phyloP scores from a whole-genome alignment of 2,329 filamentous ascomycete genomes.

The Colletotrichum sidae region DNA sequence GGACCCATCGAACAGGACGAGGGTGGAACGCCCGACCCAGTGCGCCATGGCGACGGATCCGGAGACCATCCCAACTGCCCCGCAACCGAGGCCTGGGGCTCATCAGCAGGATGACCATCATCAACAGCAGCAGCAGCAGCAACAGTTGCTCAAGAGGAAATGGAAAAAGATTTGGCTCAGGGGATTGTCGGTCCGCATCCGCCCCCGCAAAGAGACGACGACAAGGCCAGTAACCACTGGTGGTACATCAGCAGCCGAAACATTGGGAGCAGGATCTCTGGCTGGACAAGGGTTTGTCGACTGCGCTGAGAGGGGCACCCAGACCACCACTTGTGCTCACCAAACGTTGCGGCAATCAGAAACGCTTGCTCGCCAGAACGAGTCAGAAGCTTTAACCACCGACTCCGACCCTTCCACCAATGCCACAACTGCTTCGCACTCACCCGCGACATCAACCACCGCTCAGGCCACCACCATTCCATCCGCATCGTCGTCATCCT shows the following conservation, averaged over 20 bases:
- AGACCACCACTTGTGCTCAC: slow-evolving; percentile 13
- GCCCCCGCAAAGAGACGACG: slow-evolving; percentile 24
- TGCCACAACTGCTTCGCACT: slow-evolving; percentile 24
- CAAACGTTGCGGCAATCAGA: slow-evolving; percentile 25
- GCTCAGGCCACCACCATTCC: slow-evolving; percentile 29
- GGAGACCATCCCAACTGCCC: slow-evolving; percentile 7
- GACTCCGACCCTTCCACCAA: slow-evolving; percentile 26
- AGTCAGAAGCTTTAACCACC: slow-evolving; percentile 15
- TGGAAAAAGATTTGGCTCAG: slow-evolving; percentile 31
- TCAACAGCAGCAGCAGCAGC: slow-evolving; percentile 4
- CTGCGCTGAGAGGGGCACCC: slow-evolving; percentile 29
- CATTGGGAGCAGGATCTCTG: background rate
- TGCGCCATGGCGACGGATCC: slow-evolving; percentile 28
- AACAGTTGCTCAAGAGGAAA: slow-evolving; percentile 29
- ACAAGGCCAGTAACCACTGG: slow-evolving; percentile 1
- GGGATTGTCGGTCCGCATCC: slow-evolving; percentile 32
- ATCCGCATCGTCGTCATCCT: slow-evolving; percentile 19
- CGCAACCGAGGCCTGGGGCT: background rate
- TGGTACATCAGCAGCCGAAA: background rate
- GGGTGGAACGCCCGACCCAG: slow-evolving; percentile 23
- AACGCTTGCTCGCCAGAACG: slow-evolving; percentile 17
- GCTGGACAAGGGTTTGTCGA: slow-evolving; percentile 1
- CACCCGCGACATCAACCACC: slow-evolving; percentile 27
- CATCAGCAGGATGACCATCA: slow-evolving; percentile 3
- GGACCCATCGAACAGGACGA: slow-evolving; percentile 3